These are phyloP conservation scores for Pleurotus cornucopiae DNA, from an alignment of 768 basidiomycete genomes.

Conservation along the genomic window DNA sequence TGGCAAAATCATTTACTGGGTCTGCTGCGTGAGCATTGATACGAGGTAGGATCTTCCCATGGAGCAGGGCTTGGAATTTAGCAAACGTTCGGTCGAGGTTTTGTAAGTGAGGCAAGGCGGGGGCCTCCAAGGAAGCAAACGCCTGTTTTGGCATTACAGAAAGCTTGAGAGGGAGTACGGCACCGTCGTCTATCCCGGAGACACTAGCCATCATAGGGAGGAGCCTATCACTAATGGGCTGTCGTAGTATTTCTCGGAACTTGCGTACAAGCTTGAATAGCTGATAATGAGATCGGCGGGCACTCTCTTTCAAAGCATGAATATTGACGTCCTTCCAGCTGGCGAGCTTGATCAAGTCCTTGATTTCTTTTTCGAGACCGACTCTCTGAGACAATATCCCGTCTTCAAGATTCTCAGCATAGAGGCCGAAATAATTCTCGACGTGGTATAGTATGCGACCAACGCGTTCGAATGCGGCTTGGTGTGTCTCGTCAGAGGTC, in stretches of 20 bases:
- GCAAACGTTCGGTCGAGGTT: constrained; percentile 47
- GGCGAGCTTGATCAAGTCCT: constrained; percentile 86
- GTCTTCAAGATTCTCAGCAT: constrained; percentile 38
- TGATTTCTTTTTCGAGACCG: constrained; percentile 74
- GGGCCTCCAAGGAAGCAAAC: constrained; percentile 2
- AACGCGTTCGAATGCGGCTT: constrained; percentile 42
- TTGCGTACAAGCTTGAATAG: constrained; percentile 88
- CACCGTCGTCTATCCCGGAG: not conserved
- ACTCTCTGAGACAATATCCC: constrained; percentile 54
- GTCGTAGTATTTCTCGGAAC: constrained; percentile 85
- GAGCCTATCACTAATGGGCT: constrained; percentile 52
- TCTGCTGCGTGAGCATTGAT: constrained; percentile 35
- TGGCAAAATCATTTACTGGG: constrained; percentile 50
- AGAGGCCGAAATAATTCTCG: constrained; percentile 60
- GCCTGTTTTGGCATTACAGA: constrained; percentile 1
- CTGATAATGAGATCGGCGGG: constrained; percentile 85
- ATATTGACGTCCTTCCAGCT: constrained; percentile 99
- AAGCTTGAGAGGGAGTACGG: not conserved
- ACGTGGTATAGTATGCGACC: constrained; percentile 58
- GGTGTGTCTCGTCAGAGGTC: constrained; percentile 23
- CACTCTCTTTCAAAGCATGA: constrained; percentile 87
- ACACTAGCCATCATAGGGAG: constrained; percentile 26
- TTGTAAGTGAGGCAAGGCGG: constrained; percentile 23
- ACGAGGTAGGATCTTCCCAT: constrained; percentile 35
- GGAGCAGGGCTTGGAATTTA: constrained; percentile 44